Conservation (phyloP, 208 protist species). For the Leishmania tarentolae region DNA sequence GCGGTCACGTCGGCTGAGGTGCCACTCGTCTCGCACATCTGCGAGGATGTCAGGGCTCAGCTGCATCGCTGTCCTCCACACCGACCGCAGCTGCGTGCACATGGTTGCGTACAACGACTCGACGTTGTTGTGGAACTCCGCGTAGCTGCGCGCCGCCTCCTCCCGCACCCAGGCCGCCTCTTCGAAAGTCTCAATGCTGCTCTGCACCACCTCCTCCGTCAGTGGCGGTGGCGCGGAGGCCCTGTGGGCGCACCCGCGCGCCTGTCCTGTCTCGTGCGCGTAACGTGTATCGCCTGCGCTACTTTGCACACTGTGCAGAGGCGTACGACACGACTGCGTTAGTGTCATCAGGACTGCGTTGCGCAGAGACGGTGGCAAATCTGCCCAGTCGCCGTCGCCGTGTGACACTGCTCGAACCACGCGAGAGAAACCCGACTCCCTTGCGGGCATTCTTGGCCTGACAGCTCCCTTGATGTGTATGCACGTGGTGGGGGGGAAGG, state of each 20-base stretch:
- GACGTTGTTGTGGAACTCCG: conserved; percentile 86
- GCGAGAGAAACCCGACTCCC: conserved; percentile 7
- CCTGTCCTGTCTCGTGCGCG: neutral
- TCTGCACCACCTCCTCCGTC: conserved; percentile 67
- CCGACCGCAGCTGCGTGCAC: conserved; percentile 50
- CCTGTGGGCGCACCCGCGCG: neutral
- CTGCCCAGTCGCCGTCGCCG: conserved; percentile 77
- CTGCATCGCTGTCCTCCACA: conserved; percentile 77
- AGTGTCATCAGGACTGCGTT: conserved; percentile 63
- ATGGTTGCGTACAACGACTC: conserved; percentile 60
- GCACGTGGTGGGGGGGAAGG: too few species aligned
- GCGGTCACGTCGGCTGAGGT: conserved; percentile 30
- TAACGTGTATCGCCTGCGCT: neutral
- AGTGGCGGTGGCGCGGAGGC: conserved; percentile 23
- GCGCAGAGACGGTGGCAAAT: conserved; percentile 62
- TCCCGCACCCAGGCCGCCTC: conserved; percentile 71
- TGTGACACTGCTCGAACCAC: conserved; percentile 29
- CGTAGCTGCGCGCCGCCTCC: conserved; percentile 73
- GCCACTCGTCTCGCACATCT: conserved; percentile 28
- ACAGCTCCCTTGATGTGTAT: neutral
- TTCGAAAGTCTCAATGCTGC: conserved; percentile 76
- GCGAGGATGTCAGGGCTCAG: conserved; percentile 51
- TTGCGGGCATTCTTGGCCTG: neutral
- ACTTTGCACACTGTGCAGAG: conserved; percentile 10
- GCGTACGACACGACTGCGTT: conserved; percentile 9